phyloP scores from a whole-genome alignment of 495 filamentous ascomycete genomes.

The Aspergillus carlsbadensis region DNA sequence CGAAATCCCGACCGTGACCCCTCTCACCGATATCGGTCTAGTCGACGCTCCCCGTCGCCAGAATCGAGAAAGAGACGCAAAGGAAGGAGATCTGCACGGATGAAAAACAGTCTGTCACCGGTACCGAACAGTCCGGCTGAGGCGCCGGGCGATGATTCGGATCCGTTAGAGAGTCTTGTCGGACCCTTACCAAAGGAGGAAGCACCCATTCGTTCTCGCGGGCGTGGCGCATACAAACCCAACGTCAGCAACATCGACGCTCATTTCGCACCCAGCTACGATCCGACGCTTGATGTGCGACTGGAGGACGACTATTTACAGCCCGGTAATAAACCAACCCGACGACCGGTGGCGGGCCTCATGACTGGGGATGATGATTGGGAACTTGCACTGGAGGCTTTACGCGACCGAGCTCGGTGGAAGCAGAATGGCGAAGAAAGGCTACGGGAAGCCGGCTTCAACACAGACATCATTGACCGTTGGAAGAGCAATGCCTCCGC shows the following conservation, averaged over 20 bases:
- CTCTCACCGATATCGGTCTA: conserved; percentile 28
- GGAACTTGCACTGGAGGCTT: conserved; percentile 78
- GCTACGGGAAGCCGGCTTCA: conserved; percentile 75
- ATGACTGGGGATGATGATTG: conserved; percentile 64
- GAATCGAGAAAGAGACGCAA: conserved; percentile 14
- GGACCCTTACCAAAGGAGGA: conserved; percentile 67
- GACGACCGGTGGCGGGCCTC: conserved; percentile 40
- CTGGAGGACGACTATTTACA: conserved; percentile 44
- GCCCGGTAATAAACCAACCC: conserved; percentile 26
- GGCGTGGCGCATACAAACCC: conserved; percentile 64
- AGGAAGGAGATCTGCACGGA: conserved; percentile 5
- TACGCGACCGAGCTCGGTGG: conserved; percentile 81
- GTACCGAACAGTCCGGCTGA: not conserved
- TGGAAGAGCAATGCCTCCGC: conserved; percentile 66
- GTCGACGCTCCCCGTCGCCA: conserved; percentile 30
- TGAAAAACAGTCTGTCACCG: not conserved
- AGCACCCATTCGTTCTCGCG: conserved; percentile 58
- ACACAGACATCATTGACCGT: conserved; percentile 69
- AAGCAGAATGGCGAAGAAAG: conserved; percentile 75
- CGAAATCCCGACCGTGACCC: conserved; percentile 26
- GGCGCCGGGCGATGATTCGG: conserved; percentile 54
- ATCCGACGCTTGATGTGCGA: conserved; percentile 71
- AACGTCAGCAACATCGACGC: conserved; percentile 69
- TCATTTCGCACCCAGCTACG: conserved; percentile 75
- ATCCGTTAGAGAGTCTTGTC: conserved; percentile 75